Percentiles rank a stretch among this genome's conserved stretches.
These are phyloP conservation scores for Hygrocybe coccinea DNA, from an alignment of 768 basidiomycete species.

Conservation along the genomic window DNA sequence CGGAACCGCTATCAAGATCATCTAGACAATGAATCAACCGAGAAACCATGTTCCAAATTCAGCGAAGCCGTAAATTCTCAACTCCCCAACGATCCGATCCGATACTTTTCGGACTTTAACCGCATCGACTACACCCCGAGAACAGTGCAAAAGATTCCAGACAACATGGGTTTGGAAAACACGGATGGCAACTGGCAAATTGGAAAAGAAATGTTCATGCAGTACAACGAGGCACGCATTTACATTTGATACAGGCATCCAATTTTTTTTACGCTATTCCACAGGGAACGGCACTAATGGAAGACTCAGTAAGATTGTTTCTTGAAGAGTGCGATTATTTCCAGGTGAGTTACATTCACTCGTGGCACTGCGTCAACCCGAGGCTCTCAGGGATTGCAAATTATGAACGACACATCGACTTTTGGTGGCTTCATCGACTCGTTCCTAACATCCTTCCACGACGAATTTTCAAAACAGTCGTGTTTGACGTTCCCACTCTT, in stretches of 20 bases:
- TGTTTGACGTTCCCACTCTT: conserved; percentile 54
- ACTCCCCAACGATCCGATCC: conserved; percentile 28
- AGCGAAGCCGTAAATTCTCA: not conserved
- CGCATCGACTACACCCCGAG: conserved; percentile 61
- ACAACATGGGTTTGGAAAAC: conserved; percentile 51
- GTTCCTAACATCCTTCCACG: conserved; percentile 56
- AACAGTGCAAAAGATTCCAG: conserved; percentile 60
- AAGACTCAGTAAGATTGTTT: conserved; percentile 58
- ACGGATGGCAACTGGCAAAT: conserved; percentile 52
- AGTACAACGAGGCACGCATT: conserved; percentile 49
- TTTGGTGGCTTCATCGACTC: conserved; percentile 65
- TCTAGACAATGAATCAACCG: conserved; percentile 25
- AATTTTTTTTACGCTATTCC: not conserved
- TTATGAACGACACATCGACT: conserved; percentile 53
- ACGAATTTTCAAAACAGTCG: conserved; percentile 64
- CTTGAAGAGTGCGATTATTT: conserved; percentile 73
- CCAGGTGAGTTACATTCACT: conserved; percentile 45
- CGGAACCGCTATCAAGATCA: conserved; percentile 52
- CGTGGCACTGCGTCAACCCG: not conserved
- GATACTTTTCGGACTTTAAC: conserved; percentile 68
- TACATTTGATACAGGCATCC: not conserved
- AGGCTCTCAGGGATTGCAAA: conserved; percentile 62
- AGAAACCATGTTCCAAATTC: conserved; percentile 9
- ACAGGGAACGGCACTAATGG: conserved; percentile 64
- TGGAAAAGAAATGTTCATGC: conserved; percentile 48